These are phyloP conservation scores for Herpetomonas tarakana DNA, from an alignment of 208 protist genomes.

Conservation along the genomic window DNA sequence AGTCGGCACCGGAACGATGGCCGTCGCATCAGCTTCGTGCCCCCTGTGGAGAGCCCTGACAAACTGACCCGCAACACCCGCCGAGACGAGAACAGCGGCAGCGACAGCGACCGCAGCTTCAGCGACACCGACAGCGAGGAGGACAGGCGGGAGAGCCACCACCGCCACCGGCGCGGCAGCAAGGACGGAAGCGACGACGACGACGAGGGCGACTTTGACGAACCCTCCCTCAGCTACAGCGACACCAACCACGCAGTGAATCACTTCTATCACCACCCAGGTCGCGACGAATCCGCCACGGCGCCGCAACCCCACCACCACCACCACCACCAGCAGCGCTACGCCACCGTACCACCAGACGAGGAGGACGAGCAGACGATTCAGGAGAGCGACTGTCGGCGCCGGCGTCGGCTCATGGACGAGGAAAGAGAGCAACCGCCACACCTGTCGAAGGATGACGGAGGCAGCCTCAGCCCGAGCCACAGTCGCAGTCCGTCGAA, in stretches of 20 bases:
- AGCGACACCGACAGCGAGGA: slow-evolving; percentile 4
- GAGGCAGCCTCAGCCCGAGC: neutral
- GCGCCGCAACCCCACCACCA: neutral
- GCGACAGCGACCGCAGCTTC: slow-evolving; percentile 1
- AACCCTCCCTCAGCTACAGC: slow-evolving; percentile 33
- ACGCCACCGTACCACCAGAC: slow-evolving; percentile 9
- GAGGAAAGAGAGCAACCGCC: neutral
- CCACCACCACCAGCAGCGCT: slow-evolving; percentile 3
- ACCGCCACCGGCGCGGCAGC: slow-evolving; percentile 1
- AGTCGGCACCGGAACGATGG: slow-evolving; percentile 3
- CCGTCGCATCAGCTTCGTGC: slow-evolving; percentile 31
- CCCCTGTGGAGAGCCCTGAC: neutral
- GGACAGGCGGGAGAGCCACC: slow-evolving; percentile 7
- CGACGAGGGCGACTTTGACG: slow-evolving; percentile 25
- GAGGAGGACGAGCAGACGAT: slow-evolving; percentile 17
- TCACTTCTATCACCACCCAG: slow-evolving; percentile 4
- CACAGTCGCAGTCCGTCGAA: slow-evolving; percentile 1
- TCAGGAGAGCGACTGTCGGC: slow-evolving; percentile 8
- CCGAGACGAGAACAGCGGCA: neutral
- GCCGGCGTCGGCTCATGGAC: neutral
- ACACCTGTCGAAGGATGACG: neutral
- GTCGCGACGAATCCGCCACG: neutral
- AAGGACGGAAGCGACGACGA: slow-evolving; percentile 15
- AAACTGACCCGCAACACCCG: neutral
- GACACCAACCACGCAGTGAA: neutral